These are phyloP conservation scores for Zymoseptoria crescenta DNA, from an alignment of 2,329 filamentous ascomycete species.

Conservation along the genomic window DNA sequence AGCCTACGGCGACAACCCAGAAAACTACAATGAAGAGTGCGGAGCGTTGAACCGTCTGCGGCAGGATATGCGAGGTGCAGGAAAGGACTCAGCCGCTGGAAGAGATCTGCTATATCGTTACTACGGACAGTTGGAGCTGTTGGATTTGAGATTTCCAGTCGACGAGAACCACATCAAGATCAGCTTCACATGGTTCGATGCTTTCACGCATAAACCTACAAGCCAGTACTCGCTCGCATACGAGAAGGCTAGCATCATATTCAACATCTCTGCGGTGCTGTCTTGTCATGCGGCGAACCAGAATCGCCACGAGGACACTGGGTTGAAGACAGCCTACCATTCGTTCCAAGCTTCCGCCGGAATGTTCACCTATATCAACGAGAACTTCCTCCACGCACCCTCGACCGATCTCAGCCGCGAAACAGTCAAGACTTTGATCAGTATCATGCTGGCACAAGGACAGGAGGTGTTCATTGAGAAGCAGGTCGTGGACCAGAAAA, in stretches of 20 bases:
- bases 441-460: conserved; percentile 86
- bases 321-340: conserved; percentile 93
- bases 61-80: conserved; percentile 96
- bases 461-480: conserved; percentile 98
- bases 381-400: conserved; percentile 96
- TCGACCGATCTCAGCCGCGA: conserved; percentile 93
- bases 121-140: conserved; percentile 90
- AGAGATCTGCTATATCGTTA: conserved; percentile 92
- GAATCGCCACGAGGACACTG: conserved; percentile 82
- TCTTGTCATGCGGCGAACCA: conserved; percentile 93
- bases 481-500: conserved; percentile 87
- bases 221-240: conserved; percentile 94
- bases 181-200: conserved; percentile 98
- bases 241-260: conserved; percentile 98
- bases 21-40: conserved; percentile 93
- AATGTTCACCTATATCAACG: conserved; percentile 99
- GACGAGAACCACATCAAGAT: conserved; percentile 99
- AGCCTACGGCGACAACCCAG: conserved; percentile 92
- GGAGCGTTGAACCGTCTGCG: conserved; percentile 85
- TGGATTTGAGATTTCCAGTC: conserved; percentile 91
- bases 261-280: conserved; percentile 95
- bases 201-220: conserved; percentile 98
- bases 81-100: conserved; percentile 90
- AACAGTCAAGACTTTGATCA: conserved; percentile 89
- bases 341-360: conserved; percentile 96